Evolutionary conservation across 106 monocot species (phyloP).

Genomic region (Xerophyta viscosa): DNA sequence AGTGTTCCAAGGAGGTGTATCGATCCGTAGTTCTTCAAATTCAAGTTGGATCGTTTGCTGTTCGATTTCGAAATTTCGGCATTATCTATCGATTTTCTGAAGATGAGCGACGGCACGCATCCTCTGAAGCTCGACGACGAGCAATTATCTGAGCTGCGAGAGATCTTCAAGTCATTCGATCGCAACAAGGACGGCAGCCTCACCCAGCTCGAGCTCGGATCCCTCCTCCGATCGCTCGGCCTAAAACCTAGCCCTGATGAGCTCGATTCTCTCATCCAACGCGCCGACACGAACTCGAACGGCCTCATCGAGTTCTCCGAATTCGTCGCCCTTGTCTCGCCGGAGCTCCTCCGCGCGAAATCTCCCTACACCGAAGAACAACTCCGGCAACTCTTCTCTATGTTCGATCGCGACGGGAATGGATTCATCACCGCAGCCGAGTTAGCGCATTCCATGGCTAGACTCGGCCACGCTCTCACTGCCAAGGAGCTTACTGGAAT

Average conservation of each 20-base stretch:
- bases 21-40: too few species aligned
- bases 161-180: slow-evolving; percentile 81
- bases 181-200: slow-evolving; percentile 90
- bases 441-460: slow-evolving; percentile 90
- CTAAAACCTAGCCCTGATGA: slow-evolving; percentile 63
- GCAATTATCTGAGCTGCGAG: slow-evolving; percentile 70
- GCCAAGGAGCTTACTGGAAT: slow-evolving; percentile 87
- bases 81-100: too few species aligned
- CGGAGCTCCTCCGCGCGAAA: slow-evolving; percentile 27
- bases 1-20: too few species aligned
- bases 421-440: slow-evolving; percentile 81
- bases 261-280: slow-evolving; percentile 57
- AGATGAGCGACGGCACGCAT: too few species aligned
- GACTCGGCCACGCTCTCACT: slow-evolving; percentile 69
- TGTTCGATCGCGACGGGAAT: slow-evolving; percentile 83
- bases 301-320: slow-evolving; percentile 89
- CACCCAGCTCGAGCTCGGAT: slow-evolving; percentile 79
- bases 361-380: slow-evolving; percentile 69
- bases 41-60: too few species aligned
- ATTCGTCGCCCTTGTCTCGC: slow-evolving; percentile 65
- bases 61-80: too few species aligned
- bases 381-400: slow-evolving; percentile 45
- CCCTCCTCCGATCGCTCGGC: slow-evolving; percentile 75
- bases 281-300: slow-evolving; percentile 75
- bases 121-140: slow-evolving; percentile 35